Conservation (phyloP, 257 asterid genomes). For the Solanum boliviense region DNA sequence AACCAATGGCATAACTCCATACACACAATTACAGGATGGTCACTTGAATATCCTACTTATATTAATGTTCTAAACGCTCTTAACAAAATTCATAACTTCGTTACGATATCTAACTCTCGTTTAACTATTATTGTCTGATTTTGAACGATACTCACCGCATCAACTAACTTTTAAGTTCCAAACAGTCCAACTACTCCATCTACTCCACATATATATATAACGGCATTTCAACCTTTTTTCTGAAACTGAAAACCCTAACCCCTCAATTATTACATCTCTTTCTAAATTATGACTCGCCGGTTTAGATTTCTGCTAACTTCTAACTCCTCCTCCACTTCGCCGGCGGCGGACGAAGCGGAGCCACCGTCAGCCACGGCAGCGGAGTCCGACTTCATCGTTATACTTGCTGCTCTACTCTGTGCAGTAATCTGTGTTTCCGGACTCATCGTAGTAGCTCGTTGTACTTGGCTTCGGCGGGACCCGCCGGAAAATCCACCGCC, state of each 20-base stretch:
- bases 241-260: background rate
- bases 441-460: slow-evolving; percentile 14
- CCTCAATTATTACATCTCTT: background rate
- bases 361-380: background rate
- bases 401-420: slow-evolving; percentile 16
- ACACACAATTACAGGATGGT: too few relatives aligned
- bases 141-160: background rate
- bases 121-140: background rate
- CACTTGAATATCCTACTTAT: too few relatives aligned
- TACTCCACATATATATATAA: background rate
- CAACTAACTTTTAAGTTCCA: background rate
- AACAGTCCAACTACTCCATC: background rate
- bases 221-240: background rate
- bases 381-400: slow-evolving; percentile 18
- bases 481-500: background rate
- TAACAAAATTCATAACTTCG: background rate
- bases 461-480: slow-evolving; percentile 17
- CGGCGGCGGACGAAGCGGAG: background rate
- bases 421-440: slow-evolving; percentile 17
- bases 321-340: background rate
- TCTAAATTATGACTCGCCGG: background rate
- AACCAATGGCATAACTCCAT: background rate
- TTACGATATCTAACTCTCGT: rapidly evolving
- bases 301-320: slow-evolving; percentile 2
- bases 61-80: too few relatives aligned